Base-by-base conservation (phyloP, 2,329 filamentous ascomycete species). In the Periconia sp. region DNA sequence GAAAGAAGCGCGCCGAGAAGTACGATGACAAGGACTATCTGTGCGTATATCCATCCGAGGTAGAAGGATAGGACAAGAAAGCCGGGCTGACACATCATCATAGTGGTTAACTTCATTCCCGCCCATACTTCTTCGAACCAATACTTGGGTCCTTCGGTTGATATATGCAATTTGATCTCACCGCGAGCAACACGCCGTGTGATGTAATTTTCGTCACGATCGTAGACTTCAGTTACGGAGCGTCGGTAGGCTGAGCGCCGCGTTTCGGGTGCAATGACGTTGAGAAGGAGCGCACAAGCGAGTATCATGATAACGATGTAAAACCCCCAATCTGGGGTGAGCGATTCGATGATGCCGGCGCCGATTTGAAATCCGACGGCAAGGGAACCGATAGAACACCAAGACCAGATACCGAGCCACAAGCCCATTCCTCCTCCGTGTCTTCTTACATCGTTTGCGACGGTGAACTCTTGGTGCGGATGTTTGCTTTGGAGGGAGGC, bases 41-140 rank as follows among this genome's bases (percentile, higher is more conserved):
- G 85, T 2, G 85, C 86, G 64, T 91, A 89, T 32, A 90, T 87
- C 88, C 88, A 92, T 5, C 80, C 85, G 11, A 85, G 75, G 65
- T 92, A 92, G n/a, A 88, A 47, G 1, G 86, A 80, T 59, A 92
- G 75, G 21, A 89, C 70, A n/a, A 83, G 68, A 63, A 91, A 92
- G 0, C 88, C 88, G 3, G 85, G 81, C 61, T 92, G 88, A 25
- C 79, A 80, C 36, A 89, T 73, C 87, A 92, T 91, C 57, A 85
- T 82, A 15, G 80, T 65, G 34, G 80, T 84, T 31, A 92, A 74
- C 13, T 82, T 73, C 15, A 88, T 59, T 8, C 87, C 88, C 31
- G 88, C 87, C 66, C 83, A 83, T 16, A 89, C 79, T 63, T 92
- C 88, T 65, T 92, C 81, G 34, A 83, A 85, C 87, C 86, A 91